These are phyloP conservation scores for Lasiodiplodia sp. DNA, from an alignment of 2,329 filamentous ascomycete species.

Conservation along the genomic window DNA sequence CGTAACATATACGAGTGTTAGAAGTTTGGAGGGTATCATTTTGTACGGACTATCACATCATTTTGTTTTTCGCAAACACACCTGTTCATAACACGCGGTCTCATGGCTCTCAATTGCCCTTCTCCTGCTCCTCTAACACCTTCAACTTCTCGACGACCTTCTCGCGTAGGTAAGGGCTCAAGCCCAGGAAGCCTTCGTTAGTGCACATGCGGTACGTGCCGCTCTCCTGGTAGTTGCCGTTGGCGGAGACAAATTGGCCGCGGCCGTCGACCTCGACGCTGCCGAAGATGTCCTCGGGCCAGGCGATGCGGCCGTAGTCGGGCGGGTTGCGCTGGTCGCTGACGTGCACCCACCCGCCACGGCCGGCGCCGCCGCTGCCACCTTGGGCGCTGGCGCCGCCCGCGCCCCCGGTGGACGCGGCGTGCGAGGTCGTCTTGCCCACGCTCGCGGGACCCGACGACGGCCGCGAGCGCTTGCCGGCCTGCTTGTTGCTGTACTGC, in stretches of 20 bases:
- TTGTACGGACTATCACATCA: not conserved
- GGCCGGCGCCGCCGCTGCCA: slow-evolving; percentile 63
- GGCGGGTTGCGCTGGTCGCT: slow-evolving; percentile 66
- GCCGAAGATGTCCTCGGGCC: slow-evolving; percentile 72
- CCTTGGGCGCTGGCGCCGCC: slow-evolving; percentile 66
- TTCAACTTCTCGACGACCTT: slow-evolving; percentile 57
- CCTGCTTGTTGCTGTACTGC: not conserved
- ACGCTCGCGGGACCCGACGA: slow-evolving; percentile 33
- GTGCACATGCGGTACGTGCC: slow-evolving; percentile 69
- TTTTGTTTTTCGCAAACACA: not conserved
- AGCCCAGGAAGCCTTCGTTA: slow-evolving; percentile 63
- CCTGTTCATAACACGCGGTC: not conserved
- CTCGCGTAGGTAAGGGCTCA: slow-evolving; percentile 57
- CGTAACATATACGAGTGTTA: not conserved
- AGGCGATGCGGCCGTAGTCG: slow-evolving; percentile 69
- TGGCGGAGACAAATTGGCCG: slow-evolving; percentile 63
- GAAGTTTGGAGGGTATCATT: not conserved
- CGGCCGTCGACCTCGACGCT: slow-evolving; percentile 67
- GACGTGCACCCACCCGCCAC: slow-evolving; percentile 70
- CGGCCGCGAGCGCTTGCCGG: slow-evolving; percentile 33
- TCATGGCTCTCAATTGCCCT: not conserved
- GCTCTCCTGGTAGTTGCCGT: slow-evolving; percentile 66
- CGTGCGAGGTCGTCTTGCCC: slow-evolving; percentile 51
- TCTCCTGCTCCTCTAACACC: slow-evolving; percentile 36
- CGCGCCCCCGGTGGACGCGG: slow-evolving; percentile 60